Evolutionary conservation across 2,329 filamentous ascomycete genomes (phyloP).

Genomic region (Cryphonectria naterciae): DNA sequence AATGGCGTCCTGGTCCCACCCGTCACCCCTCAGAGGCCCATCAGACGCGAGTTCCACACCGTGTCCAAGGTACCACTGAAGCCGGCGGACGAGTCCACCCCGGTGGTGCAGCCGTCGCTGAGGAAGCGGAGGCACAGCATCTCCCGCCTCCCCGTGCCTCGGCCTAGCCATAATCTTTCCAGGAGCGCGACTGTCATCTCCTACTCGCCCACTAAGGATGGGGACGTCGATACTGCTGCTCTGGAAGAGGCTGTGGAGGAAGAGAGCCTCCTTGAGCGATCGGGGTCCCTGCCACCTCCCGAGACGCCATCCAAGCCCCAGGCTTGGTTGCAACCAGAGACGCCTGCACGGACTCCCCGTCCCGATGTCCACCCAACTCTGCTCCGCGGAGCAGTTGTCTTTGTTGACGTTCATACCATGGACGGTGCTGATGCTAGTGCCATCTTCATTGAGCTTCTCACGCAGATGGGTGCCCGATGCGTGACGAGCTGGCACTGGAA

Average conservation of each 20-base stretch:
- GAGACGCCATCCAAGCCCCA: conserved; percentile 54
- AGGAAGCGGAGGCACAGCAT: conserved; percentile 57
- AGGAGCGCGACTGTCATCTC: conserved; percentile 59
- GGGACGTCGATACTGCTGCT: conserved; percentile 35
- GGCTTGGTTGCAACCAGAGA: conserved; percentile 57
- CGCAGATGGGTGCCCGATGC: conserved; percentile 80
- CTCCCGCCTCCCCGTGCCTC: conserved; percentile 50
- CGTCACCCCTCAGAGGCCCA: conserved; percentile 59
- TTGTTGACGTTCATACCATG: conserved; percentile 81
- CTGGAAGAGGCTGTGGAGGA: conserved; percentile 33
- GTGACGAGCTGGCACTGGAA: conserved; percentile 79
- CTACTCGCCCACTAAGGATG: conserved; percentile 55
- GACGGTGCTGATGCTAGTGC: conserved; percentile 80
- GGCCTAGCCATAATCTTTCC: conserved; percentile 45
- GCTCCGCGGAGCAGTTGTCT: conserved; percentile 74
- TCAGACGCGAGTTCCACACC: conserved; percentile 67
- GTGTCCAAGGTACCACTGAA: conserved; percentile 79
- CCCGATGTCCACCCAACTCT: conserved; percentile 56
- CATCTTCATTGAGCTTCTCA: conserved; percentile 80
- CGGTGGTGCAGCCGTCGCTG: conserved; percentile 42
- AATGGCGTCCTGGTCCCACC: conserved; percentile 41
- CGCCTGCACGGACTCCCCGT: conserved; percentile 60
- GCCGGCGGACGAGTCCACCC: conserved; percentile 62
- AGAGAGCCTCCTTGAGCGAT: conserved; percentile 30
- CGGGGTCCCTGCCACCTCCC: conserved; percentile 37